A percentile compares a stretch with the other conserved stretches of the same genome.
Evolutionary conservation across 257 asterid genomes (phyloP).

Genomic region (Solanum raphanifolium): DNA sequence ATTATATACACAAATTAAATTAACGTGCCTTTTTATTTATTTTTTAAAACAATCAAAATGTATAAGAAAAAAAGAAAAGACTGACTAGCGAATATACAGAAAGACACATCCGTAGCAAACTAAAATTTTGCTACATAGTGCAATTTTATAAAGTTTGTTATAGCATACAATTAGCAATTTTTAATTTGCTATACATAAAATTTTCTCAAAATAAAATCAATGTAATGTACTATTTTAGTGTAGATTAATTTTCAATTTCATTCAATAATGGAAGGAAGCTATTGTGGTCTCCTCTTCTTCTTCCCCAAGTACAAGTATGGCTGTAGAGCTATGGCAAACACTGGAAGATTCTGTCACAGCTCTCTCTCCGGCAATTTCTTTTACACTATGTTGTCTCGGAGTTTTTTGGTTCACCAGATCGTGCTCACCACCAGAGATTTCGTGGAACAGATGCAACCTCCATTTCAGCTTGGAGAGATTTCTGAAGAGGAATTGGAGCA

Average conservation of each 20-base stretch:
- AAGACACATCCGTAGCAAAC: no score
- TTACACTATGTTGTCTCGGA: conserved; percentile 31
- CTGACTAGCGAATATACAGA: no score
- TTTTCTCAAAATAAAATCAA: no score
- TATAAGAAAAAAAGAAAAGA: no score
- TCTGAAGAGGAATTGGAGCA: conserved; percentile 68
- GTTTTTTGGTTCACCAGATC: conserved; percentile 44
- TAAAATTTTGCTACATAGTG: no score
- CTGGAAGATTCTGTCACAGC: conserved; percentile 7
- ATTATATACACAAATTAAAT: no score
- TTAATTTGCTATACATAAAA: no score
- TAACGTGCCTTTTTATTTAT: no score
- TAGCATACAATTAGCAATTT: no score
- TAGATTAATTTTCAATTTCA: background rate
- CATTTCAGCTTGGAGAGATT: conserved; percentile 56
- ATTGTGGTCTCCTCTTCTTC: background rate
- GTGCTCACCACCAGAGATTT: conserved; percentile 10
- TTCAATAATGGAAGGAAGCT: background rate
- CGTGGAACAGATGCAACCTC: conserved; percentile 63
- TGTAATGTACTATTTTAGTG: no score
- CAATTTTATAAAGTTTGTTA: no score
- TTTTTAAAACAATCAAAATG: no score
- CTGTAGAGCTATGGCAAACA: conserved; percentile 53
- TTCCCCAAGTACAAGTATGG: conserved; percentile 25
- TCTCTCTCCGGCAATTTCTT: background rate